Percentiles rank a stretch among this genome's conserved stretches.
phyloP scores from a whole-genome alignment of 2,329 filamentous ascomycete genomes.

The Didymella sp. region DNA sequence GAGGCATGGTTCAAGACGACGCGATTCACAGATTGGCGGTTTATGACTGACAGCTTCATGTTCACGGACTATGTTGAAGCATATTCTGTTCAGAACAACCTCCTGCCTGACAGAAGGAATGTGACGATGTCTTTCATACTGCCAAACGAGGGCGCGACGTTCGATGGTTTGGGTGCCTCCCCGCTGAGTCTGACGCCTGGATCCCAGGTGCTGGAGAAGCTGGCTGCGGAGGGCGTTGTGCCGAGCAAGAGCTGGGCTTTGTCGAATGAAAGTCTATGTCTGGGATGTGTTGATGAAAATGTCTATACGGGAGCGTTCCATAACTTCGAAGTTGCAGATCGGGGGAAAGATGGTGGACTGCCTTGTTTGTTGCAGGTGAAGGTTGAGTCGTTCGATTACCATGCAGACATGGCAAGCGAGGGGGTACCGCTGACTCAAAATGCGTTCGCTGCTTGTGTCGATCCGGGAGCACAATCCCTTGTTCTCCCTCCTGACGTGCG shows the following conservation, averaged over 20 bases:
- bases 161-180: slow-evolving; percentile 20
- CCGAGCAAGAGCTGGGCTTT: slow-evolving; percentile 26
- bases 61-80: slow-evolving; percentile 23
- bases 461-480: slow-evolving; percentile 24
- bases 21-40: slow-evolving; percentile 16
- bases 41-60: slow-evolving; percentile 19
- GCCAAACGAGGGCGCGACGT: slow-evolving; percentile 17
- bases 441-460: slow-evolving; percentile 27
- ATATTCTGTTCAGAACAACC: slow-evolving; percentile 13
- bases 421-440: slow-evolving; percentile 23
- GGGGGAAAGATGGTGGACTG: slow-evolving; percentile 9
- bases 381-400: slow-evolving; percentile 27
- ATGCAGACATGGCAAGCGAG: slow-evolving; percentile 8
- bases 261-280: slow-evolving; percentile 21
- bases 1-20: slow-evolving; percentile 17
- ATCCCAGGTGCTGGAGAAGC: slow-evolving; percentile 14
- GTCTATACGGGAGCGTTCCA: slow-evolving; percentile 17
- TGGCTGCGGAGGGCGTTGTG: slow-evolving; percentile 12
- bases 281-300: slow-evolving; percentile 22
- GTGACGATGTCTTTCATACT: slow-evolving; percentile 16
- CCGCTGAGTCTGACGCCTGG: slow-evolving; percentile 23
- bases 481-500: slow-evolving; percentile 19
- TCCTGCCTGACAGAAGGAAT: slow-evolving; percentile 15
- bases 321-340: slow-evolving; percentile 21
- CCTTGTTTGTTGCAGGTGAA: slow-evolving; percentile 24